Evolutionary conservation across 192 early-diverging fungal genomes (phyloP).

Genomic region (Coemansia sp.): DNA sequence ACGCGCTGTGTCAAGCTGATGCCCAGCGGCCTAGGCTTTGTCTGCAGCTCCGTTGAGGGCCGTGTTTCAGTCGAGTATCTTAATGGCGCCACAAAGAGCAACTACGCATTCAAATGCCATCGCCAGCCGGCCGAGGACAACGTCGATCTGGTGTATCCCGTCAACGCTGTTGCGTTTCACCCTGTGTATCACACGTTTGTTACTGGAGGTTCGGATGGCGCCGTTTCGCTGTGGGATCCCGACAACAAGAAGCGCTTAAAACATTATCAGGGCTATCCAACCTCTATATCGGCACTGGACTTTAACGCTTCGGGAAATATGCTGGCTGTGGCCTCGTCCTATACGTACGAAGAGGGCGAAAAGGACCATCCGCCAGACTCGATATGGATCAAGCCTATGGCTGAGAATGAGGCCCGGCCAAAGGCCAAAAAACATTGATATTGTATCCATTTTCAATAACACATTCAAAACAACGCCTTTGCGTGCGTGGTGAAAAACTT

Average conservation of each 20-base stretch:
- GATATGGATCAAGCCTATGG: constrained; percentile 72
- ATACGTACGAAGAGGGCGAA: constrained; percentile 94
- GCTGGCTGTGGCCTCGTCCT: constrained; percentile 86
- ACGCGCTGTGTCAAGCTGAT: constrained; percentile 79
- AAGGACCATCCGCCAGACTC: constrained; percentile 79
- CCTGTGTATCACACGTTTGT: constrained; percentile 92
- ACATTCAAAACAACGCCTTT: not conserved
- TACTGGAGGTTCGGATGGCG: constrained; percentile 91
- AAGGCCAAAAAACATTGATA: constrained; percentile 41
- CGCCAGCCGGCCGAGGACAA: constrained; percentile 68
- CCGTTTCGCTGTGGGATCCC: constrained; percentile 91
- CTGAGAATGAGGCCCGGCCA: constrained; percentile 61
- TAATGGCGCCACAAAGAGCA: constrained; percentile 65
- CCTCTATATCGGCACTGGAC: constrained; percentile 74
- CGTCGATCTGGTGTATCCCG: constrained; percentile 84
- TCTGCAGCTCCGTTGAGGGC: constrained; percentile 88
- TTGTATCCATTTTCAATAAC: not conserved
- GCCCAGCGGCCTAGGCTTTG: constrained; percentile 90
- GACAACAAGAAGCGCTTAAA: constrained; percentile 83
- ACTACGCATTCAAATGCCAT: constrained; percentile 98
- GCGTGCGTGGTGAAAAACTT: constrained; percentile 26
- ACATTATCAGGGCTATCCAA: constrained; percentile 77
- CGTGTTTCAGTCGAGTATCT: constrained; percentile 93
- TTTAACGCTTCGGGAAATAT: constrained; percentile 76
- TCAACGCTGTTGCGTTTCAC: constrained; percentile 90